Percentiles rank a stretch among this genome's conserved stretches.
Conservation (phyloP, 192 early-diverging fungal genomes). For the Coemansia reversa region DNA sequence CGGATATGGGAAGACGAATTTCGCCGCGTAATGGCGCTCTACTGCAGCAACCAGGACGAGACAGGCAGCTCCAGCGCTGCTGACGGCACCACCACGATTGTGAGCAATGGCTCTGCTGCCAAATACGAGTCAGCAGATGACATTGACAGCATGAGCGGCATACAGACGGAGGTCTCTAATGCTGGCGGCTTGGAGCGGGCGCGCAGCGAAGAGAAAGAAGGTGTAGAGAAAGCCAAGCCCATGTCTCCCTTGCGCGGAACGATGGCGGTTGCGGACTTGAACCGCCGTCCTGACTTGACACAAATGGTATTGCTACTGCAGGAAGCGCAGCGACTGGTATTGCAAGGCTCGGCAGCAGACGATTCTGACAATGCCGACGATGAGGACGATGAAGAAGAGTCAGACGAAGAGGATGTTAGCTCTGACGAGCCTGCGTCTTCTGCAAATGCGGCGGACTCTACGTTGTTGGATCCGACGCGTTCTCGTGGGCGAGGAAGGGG, state of each 20-base stretch:
- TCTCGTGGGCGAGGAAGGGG: conserved; percentile 10
- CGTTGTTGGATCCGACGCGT: not conserved
- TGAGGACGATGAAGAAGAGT: not conserved
- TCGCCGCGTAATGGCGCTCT: conserved; percentile 46
- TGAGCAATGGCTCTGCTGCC: conserved; percentile 7
- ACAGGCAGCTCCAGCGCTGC: conserved; percentile 12
- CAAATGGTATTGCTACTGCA: conserved; percentile 50
- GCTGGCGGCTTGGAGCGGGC: not conserved
- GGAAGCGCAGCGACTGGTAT: conserved; percentile 45
- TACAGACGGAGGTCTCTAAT: conserved; percentile 6
- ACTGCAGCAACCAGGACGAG: conserved; percentile 5
- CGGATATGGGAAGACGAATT: conserved; percentile 51
- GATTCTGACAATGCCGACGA: not conserved
- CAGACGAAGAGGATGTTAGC: not conserved
- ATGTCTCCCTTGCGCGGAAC: conserved; percentile 15
- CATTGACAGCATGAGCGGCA: conserved; percentile 9
- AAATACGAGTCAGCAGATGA: conserved; percentile 12
- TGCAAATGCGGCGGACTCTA: not conserved
- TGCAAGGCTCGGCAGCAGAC: conserved; percentile 8
- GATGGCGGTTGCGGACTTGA: conserved; percentile 25
- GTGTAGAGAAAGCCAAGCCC: not conserved
- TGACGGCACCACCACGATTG: conserved; percentile 6
- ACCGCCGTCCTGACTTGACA: conserved; percentile 40
- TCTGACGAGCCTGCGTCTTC: not conserved
- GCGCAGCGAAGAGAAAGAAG: not conserved